Base-by-base conservation (phyloP, 2,329 filamentous ascomycete species). In the Apiospora malaysiana region DNA sequence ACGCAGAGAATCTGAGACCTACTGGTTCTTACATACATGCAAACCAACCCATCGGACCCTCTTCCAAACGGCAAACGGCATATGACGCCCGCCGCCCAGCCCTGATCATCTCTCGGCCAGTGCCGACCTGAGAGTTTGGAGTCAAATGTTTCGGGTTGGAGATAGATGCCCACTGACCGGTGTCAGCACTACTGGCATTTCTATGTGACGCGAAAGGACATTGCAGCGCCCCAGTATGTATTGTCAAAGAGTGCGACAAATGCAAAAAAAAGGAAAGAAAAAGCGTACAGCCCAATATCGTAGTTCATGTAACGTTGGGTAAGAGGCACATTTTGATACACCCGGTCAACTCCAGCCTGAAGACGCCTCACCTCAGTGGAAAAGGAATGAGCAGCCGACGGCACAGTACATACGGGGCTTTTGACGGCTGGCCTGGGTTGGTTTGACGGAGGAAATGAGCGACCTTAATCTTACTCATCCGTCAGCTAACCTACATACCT, bases 391-490 rank as follows among this genome's bases (percentile, higher is more conserved):
- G n/a, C 9, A 23, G n/a, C 46, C 46, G 46, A 27, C 49, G 49
- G 49, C 49, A 32, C 49, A 16, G 14, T 27, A n/a, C 51, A 59
- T 37, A 37, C 51, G 51, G 16, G 16, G 27, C 51, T 59, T 59
- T 59, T 59, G 51, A 59, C 21, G 51, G 32, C 18, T 27, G 16
- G 51, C 51, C 6, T 37, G 51, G 27, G 51, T 37, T 45, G 42
- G 42, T 42, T 42, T 42, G 40, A 14, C 8, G 14, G 43, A 21
- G 27, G 32, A 21, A 63, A 63, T 23, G 32, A 63, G 56, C 32
- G 56, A 63, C 56, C 27, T 27, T 40, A 47, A 63, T 63, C 56
- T 63, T 63, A 63, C 56, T 63, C 56, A 63, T 63, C 56, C 8
- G 56, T 63, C 56, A 59, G 51, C 51, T 59, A 21, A 7, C 16